Base-by-base conservation (phyloP, 169 alveolate species). In the Plasmodium coatneyi region DNA sequence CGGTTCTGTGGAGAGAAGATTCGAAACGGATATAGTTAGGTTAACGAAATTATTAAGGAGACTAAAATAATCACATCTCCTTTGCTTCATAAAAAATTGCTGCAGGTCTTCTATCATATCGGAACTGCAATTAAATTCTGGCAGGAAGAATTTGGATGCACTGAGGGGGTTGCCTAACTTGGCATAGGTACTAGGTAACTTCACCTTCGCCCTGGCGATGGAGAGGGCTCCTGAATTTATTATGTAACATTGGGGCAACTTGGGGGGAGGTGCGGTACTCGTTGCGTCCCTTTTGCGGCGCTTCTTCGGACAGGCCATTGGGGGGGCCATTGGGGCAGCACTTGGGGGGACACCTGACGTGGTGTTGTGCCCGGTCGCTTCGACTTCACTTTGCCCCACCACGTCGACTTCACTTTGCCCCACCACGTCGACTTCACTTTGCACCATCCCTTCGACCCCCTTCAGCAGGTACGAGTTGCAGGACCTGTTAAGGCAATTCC, bases 11-110 rank as follows among this genome's bases (percentile, higher is more conserved):
- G 96, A 78, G 34, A 96, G 84, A 43, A 92, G 32, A 71, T 91
- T 92, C 19, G 98, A 96, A 43, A 96, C 95, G 1, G 96, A 97
- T 80, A 97, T 96, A 25, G 96, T 60, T 30, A 96, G 92, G 46
- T 84, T 86, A 2, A 97, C 96, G 56, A 97, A 96, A 83, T 96
- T 96, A 94, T 96, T 96, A 12, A 97, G 91, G 70, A 96, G 87
- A 93, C 97, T 97, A 95, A 97, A 97, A 79, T 97, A 97, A 86
- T 97, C 98, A 66, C 97, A 97, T 52, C 99, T 84, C 80, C 98
- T 83, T 92, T 97, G 99, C 84, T 97, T 97, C 97, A 97, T 92
- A 92, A 97, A 95, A 81, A 96, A 96, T 36, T 93, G 97, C 82
- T 97, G 98, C 80, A 97, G 83, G 39, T 97, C 98, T 89, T 89